A percentile compares a stretch with the other conserved stretches of the same genome.
Conservation (phyloP, 1,139 yeast genomes). For the Candida tropicalis region DNA sequence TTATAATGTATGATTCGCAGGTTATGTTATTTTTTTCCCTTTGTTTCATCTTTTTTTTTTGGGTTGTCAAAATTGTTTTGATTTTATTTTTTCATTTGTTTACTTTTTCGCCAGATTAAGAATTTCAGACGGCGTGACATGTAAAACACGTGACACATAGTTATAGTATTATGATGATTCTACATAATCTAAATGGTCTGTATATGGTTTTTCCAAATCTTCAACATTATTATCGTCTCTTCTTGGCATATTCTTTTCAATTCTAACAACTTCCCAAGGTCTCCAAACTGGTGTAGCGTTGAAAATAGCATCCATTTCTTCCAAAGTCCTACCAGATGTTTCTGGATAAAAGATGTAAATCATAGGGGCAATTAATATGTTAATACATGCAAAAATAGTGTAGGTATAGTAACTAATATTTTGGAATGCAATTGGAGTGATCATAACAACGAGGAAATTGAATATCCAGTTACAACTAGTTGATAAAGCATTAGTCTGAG, state of each 20-base stretch:
- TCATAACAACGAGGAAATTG: slow-evolving; percentile 35
- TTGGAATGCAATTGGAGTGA: slow-evolving; percentile 36
- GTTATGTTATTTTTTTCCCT: background rate
- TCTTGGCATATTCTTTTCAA: slow-evolving; percentile 25
- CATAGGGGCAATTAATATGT: slow-evolving; percentile 53
- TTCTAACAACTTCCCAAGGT: slow-evolving; percentile 43
- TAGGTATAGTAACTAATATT: slow-evolving; percentile 37
- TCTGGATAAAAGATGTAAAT: slow-evolving; percentile 61
- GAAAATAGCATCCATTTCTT: slow-evolving; percentile 64
- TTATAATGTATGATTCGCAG: background rate
- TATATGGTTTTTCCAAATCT: slow-evolving; percentile 13
- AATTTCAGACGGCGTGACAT: background rate
- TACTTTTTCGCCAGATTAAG: background rate
- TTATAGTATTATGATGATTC: background rate
- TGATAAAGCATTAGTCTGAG: slow-evolving; percentile 37
- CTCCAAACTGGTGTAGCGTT: slow-evolving; percentile 35
- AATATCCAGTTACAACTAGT: slow-evolving; percentile 43
- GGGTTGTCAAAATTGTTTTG: background rate
- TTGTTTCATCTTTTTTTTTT: background rate
- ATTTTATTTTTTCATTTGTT: background rate
- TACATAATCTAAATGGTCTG: slow-evolving; percentile 13
- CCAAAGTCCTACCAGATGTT: slow-evolving; percentile 60
- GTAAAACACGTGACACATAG: background rate
- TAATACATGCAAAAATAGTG: slow-evolving; percentile 41
- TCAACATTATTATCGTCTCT: background rate